Percentiles rank a stretch among this genome's conserved stretches.
Evolutionary conservation across 208 protist genomes (phyloP).

Genomic region (Willaertia magna): DNA sequence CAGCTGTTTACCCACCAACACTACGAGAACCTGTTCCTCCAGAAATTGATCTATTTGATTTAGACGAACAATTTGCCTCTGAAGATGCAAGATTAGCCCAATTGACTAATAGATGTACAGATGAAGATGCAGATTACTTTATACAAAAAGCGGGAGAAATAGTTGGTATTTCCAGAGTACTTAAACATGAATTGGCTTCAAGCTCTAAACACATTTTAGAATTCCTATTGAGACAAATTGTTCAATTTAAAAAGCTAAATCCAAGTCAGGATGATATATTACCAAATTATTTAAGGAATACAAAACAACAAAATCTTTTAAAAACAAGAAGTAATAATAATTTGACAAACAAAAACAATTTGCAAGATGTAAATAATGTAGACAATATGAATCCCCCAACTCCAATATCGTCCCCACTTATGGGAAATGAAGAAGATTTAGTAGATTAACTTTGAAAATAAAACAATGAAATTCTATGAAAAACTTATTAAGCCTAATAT

Average conservation of each 20-base stretch:
- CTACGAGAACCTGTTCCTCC: constrained; percentile 70
- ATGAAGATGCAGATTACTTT: constrained; percentile 78
- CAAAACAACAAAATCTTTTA: not conserved
- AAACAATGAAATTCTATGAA: too few relatives aligned
- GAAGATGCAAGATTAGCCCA: constrained; percentile 79
- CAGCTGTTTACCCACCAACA: constrained; percentile 78
- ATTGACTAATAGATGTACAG: constrained; percentile 82
- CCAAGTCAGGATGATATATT: not conserved
- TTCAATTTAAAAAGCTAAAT: constrained; percentile 63
- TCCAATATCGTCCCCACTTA: not conserved
- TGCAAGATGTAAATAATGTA: too few relatives aligned
- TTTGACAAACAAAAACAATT: not conserved
- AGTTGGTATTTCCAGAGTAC: constrained; percentile 74
- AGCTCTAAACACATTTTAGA: constrained; percentile 58
- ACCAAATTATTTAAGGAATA: not conserved
- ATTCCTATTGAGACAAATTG: constrained; percentile 75
- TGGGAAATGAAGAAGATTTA: too few relatives aligned
- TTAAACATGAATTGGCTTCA: constrained; percentile 58
- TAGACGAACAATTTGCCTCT: constrained; percentile 87
- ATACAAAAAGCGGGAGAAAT: constrained; percentile 77
- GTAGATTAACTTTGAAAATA: too few relatives aligned
- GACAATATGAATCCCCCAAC: not conserved
- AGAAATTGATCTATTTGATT: constrained; percentile 84
- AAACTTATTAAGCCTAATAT: too few relatives aligned
- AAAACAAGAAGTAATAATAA: not conserved